Percentiles rank a stretch among this genome's conserved stretches.
These are phyloP conservation scores for Sporothrix globosa DNA, from an alignment of 2,329 filamentous ascomycete species.

Conservation along the genomic window DNA sequence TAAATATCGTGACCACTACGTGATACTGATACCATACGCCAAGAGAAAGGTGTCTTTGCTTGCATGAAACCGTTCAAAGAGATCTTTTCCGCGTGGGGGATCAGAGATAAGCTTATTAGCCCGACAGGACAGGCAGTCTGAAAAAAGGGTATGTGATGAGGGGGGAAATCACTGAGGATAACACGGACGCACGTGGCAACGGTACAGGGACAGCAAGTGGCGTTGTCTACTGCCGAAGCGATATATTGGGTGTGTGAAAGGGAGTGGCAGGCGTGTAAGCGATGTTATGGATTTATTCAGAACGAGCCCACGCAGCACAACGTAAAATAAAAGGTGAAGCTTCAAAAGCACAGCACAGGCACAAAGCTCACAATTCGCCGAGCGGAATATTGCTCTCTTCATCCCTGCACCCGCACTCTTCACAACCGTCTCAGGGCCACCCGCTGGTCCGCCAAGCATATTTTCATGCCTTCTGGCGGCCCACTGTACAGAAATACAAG, in stretches of 20 bases:
- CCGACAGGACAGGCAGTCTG: background rate
- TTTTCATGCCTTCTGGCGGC: background rate
- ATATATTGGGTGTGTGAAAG: background rate
- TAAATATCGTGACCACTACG: background rate
- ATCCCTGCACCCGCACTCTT: background rate
- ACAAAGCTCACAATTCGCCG: background rate
- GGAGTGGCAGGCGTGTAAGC: conserved; percentile 1
- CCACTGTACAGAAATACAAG: background rate
- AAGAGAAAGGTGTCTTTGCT: background rate
- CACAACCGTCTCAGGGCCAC: background rate
- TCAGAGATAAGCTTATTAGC: conserved; percentile 3
- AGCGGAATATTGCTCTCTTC: background rate
- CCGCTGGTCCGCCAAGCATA: conserved; percentile 5
- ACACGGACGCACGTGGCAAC: conserved; percentile 8
- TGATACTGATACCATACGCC: conserved; percentile 4
- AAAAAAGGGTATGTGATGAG: background rate
- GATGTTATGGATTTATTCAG: background rate
- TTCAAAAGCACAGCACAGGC: background rate
- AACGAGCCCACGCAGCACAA: background rate
- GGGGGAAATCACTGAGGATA: background rate
- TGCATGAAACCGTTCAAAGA: background rate
- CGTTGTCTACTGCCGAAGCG: conserved; percentile 3
- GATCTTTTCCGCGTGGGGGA: conserved; percentile 22
- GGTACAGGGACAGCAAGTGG: background rate
- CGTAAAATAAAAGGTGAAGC: background rate